Percentiles rank a stretch among this genome's conserved stretches.
phyloP scores from a whole-genome alignment of 176 grass and related monocot genomes.

The Aegilops speltoides region DNA sequence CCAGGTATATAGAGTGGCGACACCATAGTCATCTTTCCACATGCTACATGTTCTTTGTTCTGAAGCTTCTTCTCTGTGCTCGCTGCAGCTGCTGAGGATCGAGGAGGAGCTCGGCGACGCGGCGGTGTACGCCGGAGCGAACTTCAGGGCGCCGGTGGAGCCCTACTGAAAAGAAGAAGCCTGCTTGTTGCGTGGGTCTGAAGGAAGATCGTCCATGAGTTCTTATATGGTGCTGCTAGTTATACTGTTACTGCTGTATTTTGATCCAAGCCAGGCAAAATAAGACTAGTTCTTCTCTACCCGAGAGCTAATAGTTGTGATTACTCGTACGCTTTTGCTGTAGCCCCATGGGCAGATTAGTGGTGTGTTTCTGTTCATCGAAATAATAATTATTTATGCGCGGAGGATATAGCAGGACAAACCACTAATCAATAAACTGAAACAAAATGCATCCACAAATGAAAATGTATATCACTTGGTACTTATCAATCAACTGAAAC shows the following conservation, averaged over 20 bases:
- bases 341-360: background rate
- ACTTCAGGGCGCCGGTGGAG: slow-evolving; percentile 89
- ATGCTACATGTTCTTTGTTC: background rate
- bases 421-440: too few species aligned
- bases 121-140: slow-evolving; percentile 68
- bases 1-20: slow-evolving; percentile 39
- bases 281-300: too few species aligned
- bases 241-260: background rate
- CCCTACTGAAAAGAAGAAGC: slow-evolving; percentile 50
- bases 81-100: slow-evolving; percentile 84
- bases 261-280: background rate
- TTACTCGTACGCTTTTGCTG: too few species aligned
- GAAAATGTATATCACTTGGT: background rate
- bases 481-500: background rate
- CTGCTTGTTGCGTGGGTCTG: background rate
- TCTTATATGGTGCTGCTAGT: background rate
- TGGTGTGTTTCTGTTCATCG: background rate
- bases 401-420: too few species aligned
- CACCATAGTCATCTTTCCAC: background rate
- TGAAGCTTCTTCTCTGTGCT: background rate
- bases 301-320: too few species aligned
- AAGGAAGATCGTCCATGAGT: background rate
- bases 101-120: slow-evolving; percentile 86
- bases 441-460: background rate
- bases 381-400: too few species aligned